Percentiles rank a stretch among this genome's conserved stretches.
These are phyloP conservation scores for Pyricularia sp. DNA, from an alignment of 2,329 filamentous ascomycete genomes.

Conservation along the genomic window DNA sequence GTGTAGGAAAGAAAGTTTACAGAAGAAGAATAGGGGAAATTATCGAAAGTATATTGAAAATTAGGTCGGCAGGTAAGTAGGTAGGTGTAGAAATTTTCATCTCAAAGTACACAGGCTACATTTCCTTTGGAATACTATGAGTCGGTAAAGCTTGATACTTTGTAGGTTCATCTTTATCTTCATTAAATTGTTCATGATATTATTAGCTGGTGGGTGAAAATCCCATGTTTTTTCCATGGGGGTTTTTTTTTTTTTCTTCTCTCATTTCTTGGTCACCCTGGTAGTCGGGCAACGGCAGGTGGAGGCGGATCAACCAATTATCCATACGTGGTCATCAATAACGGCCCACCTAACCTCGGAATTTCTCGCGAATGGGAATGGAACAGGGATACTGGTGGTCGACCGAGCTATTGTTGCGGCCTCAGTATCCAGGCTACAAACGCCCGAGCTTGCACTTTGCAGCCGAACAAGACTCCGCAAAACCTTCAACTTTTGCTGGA, in stretches of 20 bases:
- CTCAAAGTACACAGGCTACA: no score
- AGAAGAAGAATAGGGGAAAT: no score
- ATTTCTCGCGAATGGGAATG: neutral
- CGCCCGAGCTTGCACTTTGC: neutral
- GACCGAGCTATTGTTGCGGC: neutral
- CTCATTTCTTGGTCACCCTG: neutral
- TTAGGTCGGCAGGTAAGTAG: no score
- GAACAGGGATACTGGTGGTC: neutral
- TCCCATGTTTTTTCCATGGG: neutral
- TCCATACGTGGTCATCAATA: neutral
- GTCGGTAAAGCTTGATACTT: no score
- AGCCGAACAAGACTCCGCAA: slow-evolving; percentile 3
- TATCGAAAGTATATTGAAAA: no score
- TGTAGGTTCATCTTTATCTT: no score
- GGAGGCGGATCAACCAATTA: slow-evolving; percentile 1
- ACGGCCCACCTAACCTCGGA: neutral
- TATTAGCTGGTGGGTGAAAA: neutral
- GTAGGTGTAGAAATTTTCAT: no score
- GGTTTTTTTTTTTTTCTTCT: neutral
- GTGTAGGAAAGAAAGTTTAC: no score
- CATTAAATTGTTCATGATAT: neutral
- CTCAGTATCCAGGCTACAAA: neutral
- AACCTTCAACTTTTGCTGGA: slow-evolving; percentile 4
- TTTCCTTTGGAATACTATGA: no score
- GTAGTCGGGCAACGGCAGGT: neutral